These are phyloP conservation scores for Talaromyces sp. DNA, from an alignment of 2,329 filamentous ascomycete genomes.

Conservation along the genomic window DNA sequence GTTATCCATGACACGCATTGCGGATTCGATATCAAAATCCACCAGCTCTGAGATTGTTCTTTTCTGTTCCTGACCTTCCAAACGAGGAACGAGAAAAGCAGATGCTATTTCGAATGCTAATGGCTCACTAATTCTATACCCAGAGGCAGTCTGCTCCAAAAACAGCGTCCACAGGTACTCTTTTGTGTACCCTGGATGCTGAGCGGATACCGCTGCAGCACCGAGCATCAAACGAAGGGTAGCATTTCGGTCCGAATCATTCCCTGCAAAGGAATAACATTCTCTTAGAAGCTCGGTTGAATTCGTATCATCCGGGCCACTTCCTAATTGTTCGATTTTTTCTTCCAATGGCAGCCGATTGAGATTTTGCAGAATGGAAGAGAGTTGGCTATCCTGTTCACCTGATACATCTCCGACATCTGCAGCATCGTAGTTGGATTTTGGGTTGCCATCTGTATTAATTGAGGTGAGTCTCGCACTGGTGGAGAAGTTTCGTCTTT, in stretches of 20 bases:
- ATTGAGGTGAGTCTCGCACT: slow-evolving; percentile 5
- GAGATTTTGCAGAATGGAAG: background rate
- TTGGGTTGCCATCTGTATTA: background rate
- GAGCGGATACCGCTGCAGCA: slow-evolving; percentile 36
- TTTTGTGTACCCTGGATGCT: slow-evolving; percentile 40
- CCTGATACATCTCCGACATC: background rate
- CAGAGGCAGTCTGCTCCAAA: slow-evolving; percentile 33
- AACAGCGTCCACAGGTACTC: slow-evolving; percentile 33
- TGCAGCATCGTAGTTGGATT: background rate
- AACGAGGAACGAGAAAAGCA: slow-evolving; percentile 33
- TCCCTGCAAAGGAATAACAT: slow-evolving; percentile 35
- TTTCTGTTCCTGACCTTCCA: slow-evolving; percentile 10
- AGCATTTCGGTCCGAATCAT: slow-evolving; percentile 29
- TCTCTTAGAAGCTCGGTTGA: slow-evolving; percentile 45
- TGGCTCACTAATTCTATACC: slow-evolving; percentile 33
- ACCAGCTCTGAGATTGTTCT: slow-evolving; percentile 19
- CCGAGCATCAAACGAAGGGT: slow-evolving; percentile 36
- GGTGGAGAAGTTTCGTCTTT: slow-evolving; percentile 31
- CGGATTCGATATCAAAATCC: slow-evolving; percentile 33
- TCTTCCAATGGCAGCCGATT: slow-evolving; percentile 16
- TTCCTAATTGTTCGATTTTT: slow-evolving; percentile 36
- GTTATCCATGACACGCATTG: slow-evolving; percentile 41
- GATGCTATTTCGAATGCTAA: slow-evolving; percentile 37
- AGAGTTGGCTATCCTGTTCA: background rate
- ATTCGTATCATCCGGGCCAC: slow-evolving; percentile 32